Percentiles rank a stretch among this genome's conserved stretches.
Evolutionary conservation across 2,329 filamentous ascomycete species (phyloP).

Genomic region (Colletotrichum gigasporum): DNA sequence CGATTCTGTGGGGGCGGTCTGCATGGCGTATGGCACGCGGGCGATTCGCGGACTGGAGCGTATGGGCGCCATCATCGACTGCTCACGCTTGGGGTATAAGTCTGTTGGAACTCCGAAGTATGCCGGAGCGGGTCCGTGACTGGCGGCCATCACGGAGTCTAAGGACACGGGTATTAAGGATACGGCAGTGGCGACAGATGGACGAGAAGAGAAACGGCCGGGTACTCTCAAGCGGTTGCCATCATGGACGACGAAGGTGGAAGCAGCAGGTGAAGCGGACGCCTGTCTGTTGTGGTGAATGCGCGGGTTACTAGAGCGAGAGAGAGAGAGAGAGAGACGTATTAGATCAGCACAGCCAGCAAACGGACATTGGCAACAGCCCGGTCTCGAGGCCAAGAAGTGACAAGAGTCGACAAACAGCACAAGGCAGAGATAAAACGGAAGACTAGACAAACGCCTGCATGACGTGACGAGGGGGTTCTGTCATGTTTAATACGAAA

Average conservation of each 20-base stretch:
- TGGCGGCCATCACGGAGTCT: conserved; percentile 19
- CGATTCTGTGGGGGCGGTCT: conserved; percentile 37
- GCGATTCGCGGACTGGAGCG: conserved; percentile 10
- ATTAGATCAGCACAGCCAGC: neutral
- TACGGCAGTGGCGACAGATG: conserved; percentile 8
- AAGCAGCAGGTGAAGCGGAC: conserved; percentile 30
- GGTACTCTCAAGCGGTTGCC: conserved; percentile 28
- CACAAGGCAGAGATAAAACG: neutral
- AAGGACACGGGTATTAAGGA: neutral
- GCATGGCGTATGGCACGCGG: conserved; percentile 32
- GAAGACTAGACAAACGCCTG: conserved; percentile 13
- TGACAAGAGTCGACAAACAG: conserved; percentile 15
- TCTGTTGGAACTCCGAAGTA: conserved; percentile 31
- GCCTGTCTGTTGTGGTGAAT: conserved; percentile 30
- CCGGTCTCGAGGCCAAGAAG: conserved; percentile 3
- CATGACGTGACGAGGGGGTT: conserved; percentile 20
- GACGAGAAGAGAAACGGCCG: conserved; percentile 18
- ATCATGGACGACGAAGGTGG: conserved; percentile 24
- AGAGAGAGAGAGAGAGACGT: conserved; percentile 12
- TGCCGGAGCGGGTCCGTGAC: conserved; percentile 27
- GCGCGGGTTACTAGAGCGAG: conserved; percentile 28
- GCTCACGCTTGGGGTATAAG: conserved; percentile 27
- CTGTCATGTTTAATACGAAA: conserved; percentile 25
- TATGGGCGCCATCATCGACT: conserved; percentile 10
- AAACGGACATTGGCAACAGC: conserved; percentile 17